A percentile compares a stretch with the other conserved stretches of the same genome.
phyloP scores from a whole-genome alignment of 2,329 filamentous ascomycete species.

The Phaeosphaeria sp. region DNA sequence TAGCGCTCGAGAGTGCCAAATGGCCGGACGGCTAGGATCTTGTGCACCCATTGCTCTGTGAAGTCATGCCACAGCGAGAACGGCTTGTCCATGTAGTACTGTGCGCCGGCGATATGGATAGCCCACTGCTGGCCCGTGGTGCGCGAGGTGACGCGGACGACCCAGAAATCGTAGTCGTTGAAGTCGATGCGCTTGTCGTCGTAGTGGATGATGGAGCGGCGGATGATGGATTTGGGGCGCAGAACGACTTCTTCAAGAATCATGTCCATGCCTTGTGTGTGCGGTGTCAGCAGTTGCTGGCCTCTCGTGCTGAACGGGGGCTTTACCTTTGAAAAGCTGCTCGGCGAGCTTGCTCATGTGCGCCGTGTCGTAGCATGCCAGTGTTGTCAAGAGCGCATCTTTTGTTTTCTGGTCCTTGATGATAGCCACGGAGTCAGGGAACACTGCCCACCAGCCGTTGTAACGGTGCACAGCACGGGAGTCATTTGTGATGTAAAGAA shows the following conservation, averaged over 20 bases:
- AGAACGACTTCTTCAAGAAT: slow-evolving; percentile 9
- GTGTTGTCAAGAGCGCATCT: slow-evolving; percentile 2
- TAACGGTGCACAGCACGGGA: not conserved
- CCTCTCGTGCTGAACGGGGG: no score
- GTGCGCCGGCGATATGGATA: slow-evolving; percentile 6
- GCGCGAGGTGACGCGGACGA: slow-evolving; percentile 5
- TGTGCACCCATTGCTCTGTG: not conserved
- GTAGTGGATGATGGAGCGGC: not conserved
- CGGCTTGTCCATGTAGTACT: slow-evolving; percentile 1
- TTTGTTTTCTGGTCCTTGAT: not conserved
- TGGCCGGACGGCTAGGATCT: not conserved
- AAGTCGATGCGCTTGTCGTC: not conserved
- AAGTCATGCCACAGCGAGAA: not conserved
- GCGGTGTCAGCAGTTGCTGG: no score
- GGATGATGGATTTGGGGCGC: not conserved
- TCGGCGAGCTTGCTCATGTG: slow-evolving; percentile 3
- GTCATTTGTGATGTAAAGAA: slow-evolving; percentile 4
- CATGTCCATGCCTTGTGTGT: slow-evolving; percentile 11
- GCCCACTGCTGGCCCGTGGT: slow-evolving; percentile 6
- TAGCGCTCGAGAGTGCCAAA: slow-evolving; percentile 5
- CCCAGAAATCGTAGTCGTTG: slow-evolving; percentile 4
- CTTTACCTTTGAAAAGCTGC: slow-evolving; percentile 10
- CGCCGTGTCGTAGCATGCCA: slow-evolving; percentile 5
- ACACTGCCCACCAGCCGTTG: slow-evolving; percentile 8
- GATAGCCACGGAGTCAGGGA: not conserved